Evolutionary conservation across 768 basidiomycete species (phyloP).

Genomic region (Pleurotus pulmonarius): DNA sequence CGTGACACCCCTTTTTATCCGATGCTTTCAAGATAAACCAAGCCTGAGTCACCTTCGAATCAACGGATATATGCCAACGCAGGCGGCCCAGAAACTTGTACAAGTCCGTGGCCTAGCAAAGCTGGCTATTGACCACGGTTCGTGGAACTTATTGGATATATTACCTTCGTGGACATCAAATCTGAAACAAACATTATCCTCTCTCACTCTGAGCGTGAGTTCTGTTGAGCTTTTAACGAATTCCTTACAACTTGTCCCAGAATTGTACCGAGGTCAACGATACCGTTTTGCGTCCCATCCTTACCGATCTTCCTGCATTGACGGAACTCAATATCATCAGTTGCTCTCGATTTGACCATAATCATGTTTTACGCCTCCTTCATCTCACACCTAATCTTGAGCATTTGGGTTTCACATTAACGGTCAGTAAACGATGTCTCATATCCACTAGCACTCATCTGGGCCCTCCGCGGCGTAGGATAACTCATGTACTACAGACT

Average conservation of each 20-base stretch:
- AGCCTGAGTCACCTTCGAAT: slow-evolving; percentile 45
- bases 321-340: slow-evolving; percentile 56
- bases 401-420: slow-evolving; percentile 57
- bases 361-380: slow-evolving; percentile 40
- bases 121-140: slow-evolving; percentile 55
- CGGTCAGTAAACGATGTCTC: slow-evolving; percentile 34
- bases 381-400: slow-evolving; percentile 51
- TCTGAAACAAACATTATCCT: slow-evolving; percentile 42
- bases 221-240: neutral
- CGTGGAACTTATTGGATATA: slow-evolving; percentile 56
- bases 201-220: slow-evolving; percentile 60
- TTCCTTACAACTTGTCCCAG: slow-evolving; percentile 27
- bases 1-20: slow-evolving; percentile 48
- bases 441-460: slow-evolving; percentile 4
- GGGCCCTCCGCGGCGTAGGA: slow-evolving; percentile 27
- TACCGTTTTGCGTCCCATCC: slow-evolving; percentile 39
- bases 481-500: slow-evolving; percentile 21
- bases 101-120: slow-evolving; percentile 35
- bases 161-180: slow-evolving; percentile 54
- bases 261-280: slow-evolving; percentile 54
- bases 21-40: slow-evolving; percentile 37
- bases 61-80: slow-evolving; percentile 47
- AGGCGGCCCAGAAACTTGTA: slow-evolving; percentile 43
- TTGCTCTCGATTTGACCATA: slow-evolving; percentile 57
- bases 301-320: slow-evolving; percentile 50